Evolutionary conservation across 306 rosid genomes (phyloP), one percentile per base, ranked within the genome.

Genomic region (Begonia peltatifolia): DNA sequence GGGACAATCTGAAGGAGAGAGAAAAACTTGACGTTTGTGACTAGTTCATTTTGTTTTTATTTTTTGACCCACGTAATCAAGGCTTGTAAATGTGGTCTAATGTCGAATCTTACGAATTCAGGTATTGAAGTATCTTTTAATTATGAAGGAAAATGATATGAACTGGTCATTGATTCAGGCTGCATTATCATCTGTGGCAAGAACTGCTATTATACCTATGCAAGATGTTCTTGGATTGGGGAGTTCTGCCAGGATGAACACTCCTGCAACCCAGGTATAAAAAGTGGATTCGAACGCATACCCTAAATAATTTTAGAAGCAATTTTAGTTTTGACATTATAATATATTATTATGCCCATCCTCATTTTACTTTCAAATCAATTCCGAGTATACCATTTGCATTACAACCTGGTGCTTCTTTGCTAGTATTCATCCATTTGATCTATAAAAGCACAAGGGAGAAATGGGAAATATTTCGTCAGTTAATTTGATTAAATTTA

Each of bases 231-330:
- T 89, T 61, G 66, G 83, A 61, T 73, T 84, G 9, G 97, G 90
- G 47, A 82, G 7, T 67, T 79, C 90, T 66, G 84, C 94, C 14
- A 78, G 97, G 89, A 89, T 89, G 97, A 89, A 89, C 64, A 78
- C 67, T 74, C 97, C 97, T 36, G 97, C 97, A 20, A 89, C 97
- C 72, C 90, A 80, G 95, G 97, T 84, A 77, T 9, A 18, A 13
- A 42, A 35, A 55, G 20, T 20, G 15, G 44, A 35, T n/a, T 44
- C 48, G 2, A 44, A 44, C 48, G 6, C 14, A 44, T 6, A 30
- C 38, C 38, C 8, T 30, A 5, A 30, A 30, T 30, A 30, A 30
- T 30, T 7, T 30, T 30, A 9, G 8, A 30, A 5, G 6, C 9
- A 30, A 5, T 30, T 30, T 30, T 30, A 30, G 38, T 30, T 30